These are phyloP conservation scores for Cryptococcus sp. DNA, from an alignment of 1,284 basidiomycete genomes.

Conservation along the genomic window DNA sequence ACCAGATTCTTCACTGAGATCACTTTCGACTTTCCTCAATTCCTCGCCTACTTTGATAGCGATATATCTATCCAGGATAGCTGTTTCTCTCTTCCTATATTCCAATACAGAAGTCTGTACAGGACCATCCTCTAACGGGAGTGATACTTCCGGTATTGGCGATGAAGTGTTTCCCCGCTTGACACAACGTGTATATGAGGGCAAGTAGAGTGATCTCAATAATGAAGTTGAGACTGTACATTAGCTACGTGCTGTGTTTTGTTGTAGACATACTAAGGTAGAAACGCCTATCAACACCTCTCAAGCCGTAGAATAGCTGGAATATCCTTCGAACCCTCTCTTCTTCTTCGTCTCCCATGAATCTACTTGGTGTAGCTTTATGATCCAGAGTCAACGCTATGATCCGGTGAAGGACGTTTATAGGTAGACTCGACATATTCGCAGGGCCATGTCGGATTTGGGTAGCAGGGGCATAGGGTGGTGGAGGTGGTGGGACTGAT, in stretches of 20 bases:
- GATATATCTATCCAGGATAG: constrained; percentile 42
- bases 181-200: constrained; percentile 16
- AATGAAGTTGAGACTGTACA: constrained; percentile 29
- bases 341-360: constrained; percentile 27
- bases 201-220: constrained; percentile 23
- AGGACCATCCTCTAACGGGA: constrained; percentile 5
- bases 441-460: not conserved
- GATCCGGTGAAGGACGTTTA: constrained; percentile 33
- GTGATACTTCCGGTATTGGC: constrained; percentile 26
- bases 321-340: constrained; percentile 29
- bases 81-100: constrained; percentile 37
- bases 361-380: constrained; percentile 27
- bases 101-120: constrained; percentile 11
- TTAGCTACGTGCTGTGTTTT: not conserved
- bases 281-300: constrained; percentile 35
- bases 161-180: constrained; percentile 20
- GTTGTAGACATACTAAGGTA: constrained; percentile 25
- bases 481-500: not conserved
- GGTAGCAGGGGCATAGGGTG: not conserved
- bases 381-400: constrained; percentile 32
- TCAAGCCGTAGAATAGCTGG: constrained; percentile 25
- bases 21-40: constrained; percentile 30
- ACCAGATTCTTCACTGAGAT: constrained; percentile 30
- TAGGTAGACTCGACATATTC: constrained; percentile 21
- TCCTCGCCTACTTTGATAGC: constrained; percentile 37